Evolutionary conservation across 257 asterid genomes (phyloP), one percentile per base, ranked within the genome.

Genomic region (Fraxinus pennsylvanica): DNA sequence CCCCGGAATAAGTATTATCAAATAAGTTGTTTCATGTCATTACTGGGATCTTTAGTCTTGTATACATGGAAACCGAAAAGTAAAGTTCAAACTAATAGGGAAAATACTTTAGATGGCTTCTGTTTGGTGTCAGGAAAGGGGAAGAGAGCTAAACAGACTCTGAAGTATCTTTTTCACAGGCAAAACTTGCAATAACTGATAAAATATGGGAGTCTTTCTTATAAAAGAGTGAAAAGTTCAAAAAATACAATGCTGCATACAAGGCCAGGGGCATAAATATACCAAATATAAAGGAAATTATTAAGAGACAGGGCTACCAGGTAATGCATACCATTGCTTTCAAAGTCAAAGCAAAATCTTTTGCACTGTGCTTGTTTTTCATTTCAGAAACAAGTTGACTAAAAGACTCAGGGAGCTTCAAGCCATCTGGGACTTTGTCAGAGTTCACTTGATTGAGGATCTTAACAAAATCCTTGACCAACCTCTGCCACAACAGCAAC

Each of bases 341-440:
- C 79, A 95, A 84, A 84, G 93, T 81, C 77, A 90, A 80, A 68
- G 91, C 97, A 82, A 95, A 93, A 80, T 93, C 97, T 89, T 91
- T 91, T 43, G 96, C 74, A 39, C 80, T 89, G 76, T 85, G 85
- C 79, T 87, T 93, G 84, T 74, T 90, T 89, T 90, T 95, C 89
- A 89, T 89, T 83, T 95, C 99, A 82, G 96, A 85, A 79, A 92
- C 92, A 86, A 95, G 92, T 77, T 91, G 97, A 83, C 80, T 88
- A 86, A 86, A 93, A 77, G 97, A 82, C 59, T 89, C 96, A 15
- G 99, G 99, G 73, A 95, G 92, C 88, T 95, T 95, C 81, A 91
- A 74, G 81, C 85, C 80, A 65, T 84, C 89, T 78, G 97, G 98
- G 80, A 93, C 91, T 89, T 90, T 87, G 84, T 91, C 96, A 72